phyloP scores from a whole-genome alignment of 768 basidiomycete species.

The Lentinula lateritia region DNA sequence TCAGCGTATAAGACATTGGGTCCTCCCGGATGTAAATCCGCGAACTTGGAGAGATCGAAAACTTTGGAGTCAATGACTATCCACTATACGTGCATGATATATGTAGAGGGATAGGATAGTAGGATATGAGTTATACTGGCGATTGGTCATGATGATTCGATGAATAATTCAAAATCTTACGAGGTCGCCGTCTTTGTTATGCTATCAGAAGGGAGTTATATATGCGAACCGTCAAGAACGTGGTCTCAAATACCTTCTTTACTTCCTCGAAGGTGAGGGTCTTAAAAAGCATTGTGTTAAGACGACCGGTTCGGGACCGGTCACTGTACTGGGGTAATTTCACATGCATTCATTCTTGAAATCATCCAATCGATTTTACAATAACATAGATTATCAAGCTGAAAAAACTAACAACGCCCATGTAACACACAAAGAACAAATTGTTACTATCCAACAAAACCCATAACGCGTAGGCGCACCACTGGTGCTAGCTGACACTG shows the following conservation, averaged over 20 bases:
- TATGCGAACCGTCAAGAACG: neutral
- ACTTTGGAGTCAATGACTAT: slow-evolving; percentile 77
- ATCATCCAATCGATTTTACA: too few species aligned
- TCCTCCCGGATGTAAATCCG: slow-evolving; percentile 81
- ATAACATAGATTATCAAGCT: too few species aligned
- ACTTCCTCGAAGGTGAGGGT: slow-evolving; percentile 57
- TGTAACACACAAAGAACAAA: neutral
- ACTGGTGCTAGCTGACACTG: neutral
- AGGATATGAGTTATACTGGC: neutral
- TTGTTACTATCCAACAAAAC: neutral
- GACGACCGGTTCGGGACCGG: neutral
- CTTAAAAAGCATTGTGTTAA: neutral
- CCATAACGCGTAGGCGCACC: neutral
- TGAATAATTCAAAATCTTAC: slow-evolving; percentile 30
- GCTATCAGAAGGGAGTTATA: slow-evolving; percentile 39
- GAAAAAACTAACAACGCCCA: neutral
- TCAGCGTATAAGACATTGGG: slow-evolving; percentile 63
- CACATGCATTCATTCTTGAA: neutral
- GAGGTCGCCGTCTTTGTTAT: slow-evolving; percentile 81
- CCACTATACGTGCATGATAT: slow-evolving; percentile 46
- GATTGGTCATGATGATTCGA: too few species aligned
- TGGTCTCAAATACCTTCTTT: slow-evolving; percentile 40
- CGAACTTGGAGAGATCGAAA: slow-evolving; percentile 78
- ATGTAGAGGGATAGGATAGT: neutral
- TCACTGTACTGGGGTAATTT: neutral